Base-by-base conservation (phyloP, 345 rosid species). In the Salix dunnii region DNA sequence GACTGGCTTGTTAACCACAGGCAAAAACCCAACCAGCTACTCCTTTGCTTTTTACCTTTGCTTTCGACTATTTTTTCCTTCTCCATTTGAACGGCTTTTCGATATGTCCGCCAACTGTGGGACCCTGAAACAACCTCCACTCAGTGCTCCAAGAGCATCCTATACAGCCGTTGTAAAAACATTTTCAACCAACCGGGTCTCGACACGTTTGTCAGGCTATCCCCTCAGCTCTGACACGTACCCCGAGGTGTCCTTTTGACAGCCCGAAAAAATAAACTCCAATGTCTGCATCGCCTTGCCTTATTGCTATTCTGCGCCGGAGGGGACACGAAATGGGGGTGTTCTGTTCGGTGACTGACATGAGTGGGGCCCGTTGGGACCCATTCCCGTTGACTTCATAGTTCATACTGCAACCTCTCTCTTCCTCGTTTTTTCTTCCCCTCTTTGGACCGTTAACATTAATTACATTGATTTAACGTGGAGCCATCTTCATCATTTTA, bases 371-470 rank as follows among this genome's bases (percentile, higher is more conserved):
- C 79, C 36, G 9, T 2, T 1, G 30, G 73, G 74, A 6, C 77
- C 74, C 72, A 28, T 16, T 18, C 17, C 64, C 76, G 85, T 80
- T 82, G 87, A 84, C 87, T 69, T 81, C 1, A 2, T 5, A 84
- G 85, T 69, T 81, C 1, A 2, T 5, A 28, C 46, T 42, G 25
- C 35, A 31, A 4, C 2, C 3, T 25, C 28, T 60, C 28, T 20
- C 36, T 27, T 62, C 31, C 27, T 42, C 46, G 14, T 11, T 42
- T 42, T 42, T 11, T 42, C 46, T 42, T 42, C 46, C 46, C 46
- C 46, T 42, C 14, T 42, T 42, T 42, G 46, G 46, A 42, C 14
- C 46, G 46, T 42, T 42, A 42, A 42, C 13, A 42, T 40, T 42
- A 42, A 42, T 42, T 42, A 42, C 46, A 42, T 42, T 42, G 46